These are phyloP conservation scores for Torulaspora microellipsoides DNA, from an alignment of 805 yeast genomes.

Conservation along the genomic window DNA sequence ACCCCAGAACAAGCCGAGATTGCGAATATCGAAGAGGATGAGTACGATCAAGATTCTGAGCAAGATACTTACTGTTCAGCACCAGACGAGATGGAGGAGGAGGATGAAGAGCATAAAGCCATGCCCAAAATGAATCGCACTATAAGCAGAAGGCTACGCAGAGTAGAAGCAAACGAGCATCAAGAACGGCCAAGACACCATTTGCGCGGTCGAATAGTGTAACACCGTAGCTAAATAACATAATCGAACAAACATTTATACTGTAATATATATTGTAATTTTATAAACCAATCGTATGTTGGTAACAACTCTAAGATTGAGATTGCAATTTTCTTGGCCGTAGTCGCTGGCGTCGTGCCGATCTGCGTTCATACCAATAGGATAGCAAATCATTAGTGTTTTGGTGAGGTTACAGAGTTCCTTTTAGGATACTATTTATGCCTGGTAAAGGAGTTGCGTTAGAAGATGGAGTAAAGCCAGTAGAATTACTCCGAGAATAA, in stretches of 20 bases:
- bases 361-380: background rate
- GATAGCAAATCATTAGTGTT: background rate
- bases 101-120: background rate
- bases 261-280: no score
- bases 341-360: background rate
- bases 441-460: constrained; percentile 25
- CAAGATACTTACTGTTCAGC: background rate
- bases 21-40: constrained; percentile 6
- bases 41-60: background rate
- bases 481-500: constrained; percentile 4
- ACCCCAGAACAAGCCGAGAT: constrained; percentile 4
- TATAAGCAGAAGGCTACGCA: constrained; percentile 5
- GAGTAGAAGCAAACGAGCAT: background rate
- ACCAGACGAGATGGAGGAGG: background rate
- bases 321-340: no score
- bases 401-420: constrained; percentile 14
- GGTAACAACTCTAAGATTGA: no score
- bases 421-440: constrained; percentile 26
- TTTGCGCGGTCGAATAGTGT: constrained; percentile 3
- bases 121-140: background rate
- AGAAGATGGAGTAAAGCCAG: constrained; percentile 6
- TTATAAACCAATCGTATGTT: no score
- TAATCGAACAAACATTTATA: no score
- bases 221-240: background rate
- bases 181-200: constrained; percentile 3